Conservation (phyloP, 1,284 basidiomycete species). For the Fistulinella cinereoalba region DNA sequence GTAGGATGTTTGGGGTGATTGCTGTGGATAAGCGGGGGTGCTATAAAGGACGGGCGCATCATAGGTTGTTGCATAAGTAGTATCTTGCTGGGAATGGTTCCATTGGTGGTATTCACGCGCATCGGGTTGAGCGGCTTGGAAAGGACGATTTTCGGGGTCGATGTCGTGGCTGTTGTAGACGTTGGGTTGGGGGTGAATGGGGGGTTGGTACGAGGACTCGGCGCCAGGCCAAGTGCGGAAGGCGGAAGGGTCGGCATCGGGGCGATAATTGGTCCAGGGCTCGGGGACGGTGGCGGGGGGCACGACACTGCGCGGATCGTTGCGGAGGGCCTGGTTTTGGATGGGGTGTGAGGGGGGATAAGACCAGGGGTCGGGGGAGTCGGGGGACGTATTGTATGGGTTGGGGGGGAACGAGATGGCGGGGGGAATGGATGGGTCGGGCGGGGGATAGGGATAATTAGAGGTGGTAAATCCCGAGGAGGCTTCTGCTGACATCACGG, state of each 20-base stretch:
- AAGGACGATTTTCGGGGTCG: slow-evolving; percentile 34
- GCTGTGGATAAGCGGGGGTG: slow-evolving; percentile 30
- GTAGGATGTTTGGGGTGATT: slow-evolving; percentile 29
- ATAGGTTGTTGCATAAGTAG: slow-evolving; percentile 29
- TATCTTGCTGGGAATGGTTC: slow-evolving; percentile 36
- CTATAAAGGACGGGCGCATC: slow-evolving; percentile 26
- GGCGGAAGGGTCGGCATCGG: slow-evolving; percentile 33
- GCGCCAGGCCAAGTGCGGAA: slow-evolving; percentile 41
- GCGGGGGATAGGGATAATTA: slow-evolving; percentile 38
- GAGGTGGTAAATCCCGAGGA: slow-evolving; percentile 40
- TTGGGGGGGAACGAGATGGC: slow-evolving; percentile 30
- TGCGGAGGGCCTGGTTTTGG: slow-evolving; percentile 50
- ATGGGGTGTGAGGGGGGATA: slow-evolving; percentile 52
- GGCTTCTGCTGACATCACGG: slow-evolving; percentile 38
- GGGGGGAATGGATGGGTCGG: slow-evolving; percentile 35
- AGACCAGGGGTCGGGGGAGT: slow-evolving; percentile 48
- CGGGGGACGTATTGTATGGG: slow-evolving; percentile 36
- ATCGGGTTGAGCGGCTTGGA: slow-evolving; percentile 30
- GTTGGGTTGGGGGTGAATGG: slow-evolving; percentile 28
- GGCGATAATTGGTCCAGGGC: slow-evolving; percentile 29
- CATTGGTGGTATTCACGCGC: slow-evolving; percentile 32
- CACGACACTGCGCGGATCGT: slow-evolving; percentile 22
- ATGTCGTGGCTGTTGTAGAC: slow-evolving; percentile 29
- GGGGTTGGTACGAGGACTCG: slow-evolving; percentile 34
- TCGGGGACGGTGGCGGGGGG: slow-evolving; percentile 23